These are phyloP conservation scores for Agrocybe praecox DNA, from an alignment of 768 basidiomycete genomes.

Conservation along the genomic window DNA sequence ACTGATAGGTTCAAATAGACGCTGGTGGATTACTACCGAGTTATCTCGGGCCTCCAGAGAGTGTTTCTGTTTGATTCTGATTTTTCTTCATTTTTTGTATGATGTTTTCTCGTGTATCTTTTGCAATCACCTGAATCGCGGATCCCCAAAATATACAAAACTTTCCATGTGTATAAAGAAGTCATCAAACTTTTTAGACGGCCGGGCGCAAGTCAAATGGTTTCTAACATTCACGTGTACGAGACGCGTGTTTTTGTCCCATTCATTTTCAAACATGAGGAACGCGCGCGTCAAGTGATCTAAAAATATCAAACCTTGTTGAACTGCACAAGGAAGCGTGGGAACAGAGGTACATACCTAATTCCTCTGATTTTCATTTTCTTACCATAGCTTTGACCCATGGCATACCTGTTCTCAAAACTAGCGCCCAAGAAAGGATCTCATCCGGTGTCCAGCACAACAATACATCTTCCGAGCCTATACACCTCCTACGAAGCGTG, in stretches of 20 bases:
- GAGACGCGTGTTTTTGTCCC: too few relatives aligned
- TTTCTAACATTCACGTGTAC: too few relatives aligned
- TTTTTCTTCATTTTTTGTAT: neutral
- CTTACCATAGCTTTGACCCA: neutral
- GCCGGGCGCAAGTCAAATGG: too few relatives aligned
- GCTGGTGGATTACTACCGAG: slow-evolving; percentile 55
- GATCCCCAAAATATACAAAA: too few relatives aligned
- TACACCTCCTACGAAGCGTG: slow-evolving; percentile 25
- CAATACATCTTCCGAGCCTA: slow-evolving; percentile 20
- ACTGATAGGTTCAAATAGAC: slow-evolving; percentile 35
- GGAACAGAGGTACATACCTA: neutral
- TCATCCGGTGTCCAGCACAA: slow-evolving; percentile 37
- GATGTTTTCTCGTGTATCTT: neutral
- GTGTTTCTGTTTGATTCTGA: slow-evolving; percentile 30
- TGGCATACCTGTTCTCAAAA: slow-evolving; percentile 29
- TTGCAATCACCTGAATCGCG: neutral
- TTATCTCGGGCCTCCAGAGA: slow-evolving; percentile 69
- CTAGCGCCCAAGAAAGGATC: slow-evolving; percentile 36
- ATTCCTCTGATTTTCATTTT: neutral
- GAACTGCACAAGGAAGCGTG: neutral
- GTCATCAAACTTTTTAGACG: too few relatives aligned
- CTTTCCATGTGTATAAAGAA: too few relatives aligned
- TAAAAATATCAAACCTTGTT: too few relatives aligned
- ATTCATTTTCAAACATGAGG: too few relatives aligned
- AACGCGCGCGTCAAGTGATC: too few relatives aligned